Conservation (phyloP, 345 rosid species). For the Anastatica hierochuntica region DNA sequence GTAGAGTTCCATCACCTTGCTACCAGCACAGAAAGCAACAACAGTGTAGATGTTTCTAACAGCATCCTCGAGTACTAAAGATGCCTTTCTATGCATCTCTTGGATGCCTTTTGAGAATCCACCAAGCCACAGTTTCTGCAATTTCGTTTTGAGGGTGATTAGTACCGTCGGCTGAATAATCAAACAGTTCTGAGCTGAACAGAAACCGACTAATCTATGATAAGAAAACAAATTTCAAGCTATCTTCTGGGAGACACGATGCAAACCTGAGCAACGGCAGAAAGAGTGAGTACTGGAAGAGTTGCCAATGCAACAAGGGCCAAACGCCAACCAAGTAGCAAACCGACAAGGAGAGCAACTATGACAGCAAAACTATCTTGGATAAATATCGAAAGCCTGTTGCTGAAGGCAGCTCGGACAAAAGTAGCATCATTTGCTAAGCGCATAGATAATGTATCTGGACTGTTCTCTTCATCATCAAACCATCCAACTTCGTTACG, state of each 20-base stretch:
- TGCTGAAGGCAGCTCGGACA: slow-evolving; percentile 97
- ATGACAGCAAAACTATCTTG: slow-evolving; percentile 92
- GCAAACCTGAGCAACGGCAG: slow-evolving; percentile 97
- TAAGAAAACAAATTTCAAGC: too few relatives aligned
- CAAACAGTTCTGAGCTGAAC: too few relatives aligned
- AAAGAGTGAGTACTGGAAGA: slow-evolving; percentile 69
- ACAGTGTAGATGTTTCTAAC: slow-evolving; percentile 98
- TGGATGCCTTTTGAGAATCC: slow-evolving; percentile 99
- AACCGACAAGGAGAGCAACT: slow-evolving; percentile 81
- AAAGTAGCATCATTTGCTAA: slow-evolving; percentile 99
- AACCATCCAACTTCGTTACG: slow-evolving; percentile 99
- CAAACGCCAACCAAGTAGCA: slow-evolving; percentile 80
- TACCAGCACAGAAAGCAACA: slow-evolving; percentile 99
- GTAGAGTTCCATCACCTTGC: slow-evolving; percentile 98
- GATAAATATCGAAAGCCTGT: slow-evolving; percentile 92
- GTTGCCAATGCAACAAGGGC: slow-evolving; percentile 96
- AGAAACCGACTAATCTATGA: too few relatives aligned
- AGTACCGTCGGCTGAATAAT: too few relatives aligned
- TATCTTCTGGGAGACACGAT: slow-evolving; percentile 8
- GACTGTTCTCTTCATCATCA: slow-evolving; percentile 95
- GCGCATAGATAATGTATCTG: slow-evolving; percentile 95
- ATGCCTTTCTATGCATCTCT: slow-evolving; percentile 99
- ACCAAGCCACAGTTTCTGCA: slow-evolving; percentile 99
- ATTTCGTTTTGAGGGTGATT: too few relatives aligned
- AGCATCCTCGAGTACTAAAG: slow-evolving; percentile 98